phyloP scores from a whole-genome alignment of 2,329 filamentous ascomycete species.

The Claviceps maximensis region DNA sequence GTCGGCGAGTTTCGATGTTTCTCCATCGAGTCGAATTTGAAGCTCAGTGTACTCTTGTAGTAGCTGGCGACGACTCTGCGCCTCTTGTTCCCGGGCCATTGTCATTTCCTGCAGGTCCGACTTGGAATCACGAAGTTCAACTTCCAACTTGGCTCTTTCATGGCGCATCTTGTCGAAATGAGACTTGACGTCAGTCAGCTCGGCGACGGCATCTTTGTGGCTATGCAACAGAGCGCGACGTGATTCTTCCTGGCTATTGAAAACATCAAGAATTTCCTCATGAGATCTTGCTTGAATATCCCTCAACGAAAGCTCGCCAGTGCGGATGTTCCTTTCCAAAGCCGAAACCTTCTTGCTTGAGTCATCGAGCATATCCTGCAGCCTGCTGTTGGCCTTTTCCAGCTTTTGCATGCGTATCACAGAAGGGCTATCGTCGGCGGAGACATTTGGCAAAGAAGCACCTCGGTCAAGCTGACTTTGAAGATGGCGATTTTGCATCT shows the following conservation, averaged over 20 bases:
- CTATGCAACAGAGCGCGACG: slow-evolving; percentile 67
- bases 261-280: slow-evolving; percentile 82
- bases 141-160: slow-evolving; percentile 63
- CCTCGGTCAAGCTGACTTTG: slow-evolving; percentile 71
- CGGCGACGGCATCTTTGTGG: slow-evolving; percentile 74
- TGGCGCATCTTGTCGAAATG: slow-evolving; percentile 81
- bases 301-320: slow-evolving; percentile 74
- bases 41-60: slow-evolving; percentile 87
- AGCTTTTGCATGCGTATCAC: slow-evolving; percentile 75
- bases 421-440: slow-evolving; percentile 71
- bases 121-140: slow-evolving; percentile 71
- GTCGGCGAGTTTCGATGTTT: slow-evolving; percentile 73
- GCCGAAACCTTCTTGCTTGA: slow-evolving; percentile 84
- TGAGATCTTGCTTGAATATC: slow-evolving; percentile 90
- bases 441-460: slow-evolving; percentile 47
- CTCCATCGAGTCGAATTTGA: slow-evolving; percentile 83
- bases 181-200: slow-evolving; percentile 74
- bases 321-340: slow-evolving; percentile 74
- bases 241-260: slow-evolving; percentile 87
- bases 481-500: slow-evolving; percentile 91
- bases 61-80: slow-evolving; percentile 74
- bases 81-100: slow-evolving; percentile 70
- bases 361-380: slow-evolving; percentile 91
- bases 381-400: slow-evolving; percentile 77
- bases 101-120: slow-evolving; percentile 76